Base-by-base conservation (phyloP, 495 filamentous ascomycete genomes). In the Hyaloscypha hepaticicola region DNA sequence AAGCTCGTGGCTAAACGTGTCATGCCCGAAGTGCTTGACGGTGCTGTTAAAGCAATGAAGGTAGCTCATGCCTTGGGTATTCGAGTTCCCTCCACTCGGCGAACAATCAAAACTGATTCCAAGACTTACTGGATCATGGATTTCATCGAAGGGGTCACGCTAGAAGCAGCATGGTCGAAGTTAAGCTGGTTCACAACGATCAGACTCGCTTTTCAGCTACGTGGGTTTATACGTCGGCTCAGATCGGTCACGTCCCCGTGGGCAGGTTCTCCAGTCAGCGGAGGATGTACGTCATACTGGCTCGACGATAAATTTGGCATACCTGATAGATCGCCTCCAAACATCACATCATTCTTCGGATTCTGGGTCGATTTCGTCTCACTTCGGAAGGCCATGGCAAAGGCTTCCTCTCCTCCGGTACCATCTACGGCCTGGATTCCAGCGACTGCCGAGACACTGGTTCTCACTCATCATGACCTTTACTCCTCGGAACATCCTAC, bases 391-490 rank as follows among this genome's bases (percentile, higher is more conserved):
- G 50, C 50, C 21, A 53, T 9, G 50, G 50, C 50, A 33, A 58
- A 58, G 5, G 27, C 33, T 33, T 28, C 55, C 21, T 34, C n/a
- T 16, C 27, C 27, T 33, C 55, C 55, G 27, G 3, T 58, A 33
- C 55, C 27, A 58, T 31, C 55, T 22, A 58, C 55, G n/a, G 28
- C 38, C 5, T 33, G 27, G 27, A 41, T 33, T 58, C 55, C 28
- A 31, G 24, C 61, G 22, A 50, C 28, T 34, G 38, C 62, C 62
- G 16, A 28, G 19, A 53, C 62, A 34, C 33, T 66, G n/a, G 66
- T 68, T 25, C 62, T 66, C 31, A 65, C 52, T 9, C 66, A 68
- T 58, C 66, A 68, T 65, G 66, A 66, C 29, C 64, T 68, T n/a
- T 7, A 64, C 66, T n/a, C 66, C 62, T 49, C 64, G 66, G 14